Evolutionary conservation across 768 basidiomycete species (phyloP), one percentile per base, ranked within the genome.

Genomic region (Hericium coralloides): DNA sequence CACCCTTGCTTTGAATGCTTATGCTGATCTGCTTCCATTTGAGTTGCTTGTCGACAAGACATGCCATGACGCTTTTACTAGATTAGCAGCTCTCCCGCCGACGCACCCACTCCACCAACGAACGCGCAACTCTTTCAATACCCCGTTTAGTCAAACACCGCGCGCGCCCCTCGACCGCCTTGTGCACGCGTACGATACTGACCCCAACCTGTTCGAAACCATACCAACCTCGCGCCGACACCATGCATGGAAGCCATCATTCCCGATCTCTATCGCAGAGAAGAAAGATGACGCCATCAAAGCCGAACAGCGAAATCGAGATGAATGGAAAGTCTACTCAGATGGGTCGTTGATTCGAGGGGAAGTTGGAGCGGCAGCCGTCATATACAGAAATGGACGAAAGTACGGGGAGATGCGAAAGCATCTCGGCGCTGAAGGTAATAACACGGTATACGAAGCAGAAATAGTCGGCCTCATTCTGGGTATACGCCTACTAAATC

Each of bases 301-400:
- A 12, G 37, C 5, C 7, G 20, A 53, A 1, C 17, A 23, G 3
- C n/a, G 15, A 31, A n/a, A 14, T 3, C 45, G 14, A 0, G 52
- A 59, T 0, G 23, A 51, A 2, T 37, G 52, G 2, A 23, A 52
- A 2, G 48, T 67, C 15, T 68, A 59, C 55, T 50, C 63, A 2
- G 64, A 67, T 41, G 61, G 67, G 0, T 68, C 66, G 4, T 56
- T 57, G 1, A 18, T 55, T 12, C 31, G 64, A 2, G 47, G 50
- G 0, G 23, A 49, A 2, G 49, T 69, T 0, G 63, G 64, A 1
- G 66, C 61, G 12, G 64, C 65, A 0, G 61, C 61, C 4, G 52
- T 58, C 0, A 50, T 64, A 0, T 50, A 43, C 17, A 15, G 25
- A 4, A 38, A 18, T 5, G 12, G n/a, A 8, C 6, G 2, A 18